Conservation (phyloP, 1,284 basidiomycete species). For the Leccinum subspadiceum region DNA sequence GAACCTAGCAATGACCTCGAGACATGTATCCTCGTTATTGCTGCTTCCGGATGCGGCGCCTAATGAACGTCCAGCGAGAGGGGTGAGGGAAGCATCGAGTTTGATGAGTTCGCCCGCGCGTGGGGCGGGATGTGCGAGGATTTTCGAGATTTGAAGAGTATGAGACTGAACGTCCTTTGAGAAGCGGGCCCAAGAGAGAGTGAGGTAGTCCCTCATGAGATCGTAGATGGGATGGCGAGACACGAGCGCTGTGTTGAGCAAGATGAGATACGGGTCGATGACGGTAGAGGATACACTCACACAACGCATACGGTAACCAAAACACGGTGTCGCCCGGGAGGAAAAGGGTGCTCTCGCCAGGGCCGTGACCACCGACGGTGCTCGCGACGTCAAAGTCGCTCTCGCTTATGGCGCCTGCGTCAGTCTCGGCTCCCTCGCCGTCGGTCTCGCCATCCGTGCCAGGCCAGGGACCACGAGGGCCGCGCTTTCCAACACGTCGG, state of each 20-base stretch:
- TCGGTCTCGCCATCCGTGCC: conserved; percentile 71
- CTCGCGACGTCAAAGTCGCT: conserved; percentile 79
- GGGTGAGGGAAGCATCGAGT: conserved; percentile 62
- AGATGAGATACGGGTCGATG: conserved; percentile 8
- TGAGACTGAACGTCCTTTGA: conserved; percentile 89
- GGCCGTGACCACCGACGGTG: conserved; percentile 66
- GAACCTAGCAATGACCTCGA: conserved; percentile 84
- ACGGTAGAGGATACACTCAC: conserved; percentile 46
- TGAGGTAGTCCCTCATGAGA: conserved; percentile 89
- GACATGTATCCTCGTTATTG: conserved; percentile 60
- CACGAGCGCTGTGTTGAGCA: conserved; percentile 60
- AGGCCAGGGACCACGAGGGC: conserved; percentile 67
- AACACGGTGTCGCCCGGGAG: conserved; percentile 86
- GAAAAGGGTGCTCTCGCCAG: conserved; percentile 83
- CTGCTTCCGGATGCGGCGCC: conserved; percentile 38
- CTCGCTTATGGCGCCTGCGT: conserved; percentile 74
- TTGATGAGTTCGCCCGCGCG: conserved; percentile 83
- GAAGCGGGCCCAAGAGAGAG: conserved; percentile 90
- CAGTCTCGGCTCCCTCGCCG: conserved; percentile 60
- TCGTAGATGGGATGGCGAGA: conserved; percentile 92
- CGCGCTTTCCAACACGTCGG: conserved; percentile 52
- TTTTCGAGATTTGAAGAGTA: conserved; percentile 81
- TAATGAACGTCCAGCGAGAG: conserved; percentile 21
- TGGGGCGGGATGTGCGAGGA: conserved; percentile 80
- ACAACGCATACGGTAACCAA: conserved; percentile 90